Base-by-base conservation (phyloP, 2,329 filamentous ascomycete genomes). In the Fusarium piperis region DNA sequence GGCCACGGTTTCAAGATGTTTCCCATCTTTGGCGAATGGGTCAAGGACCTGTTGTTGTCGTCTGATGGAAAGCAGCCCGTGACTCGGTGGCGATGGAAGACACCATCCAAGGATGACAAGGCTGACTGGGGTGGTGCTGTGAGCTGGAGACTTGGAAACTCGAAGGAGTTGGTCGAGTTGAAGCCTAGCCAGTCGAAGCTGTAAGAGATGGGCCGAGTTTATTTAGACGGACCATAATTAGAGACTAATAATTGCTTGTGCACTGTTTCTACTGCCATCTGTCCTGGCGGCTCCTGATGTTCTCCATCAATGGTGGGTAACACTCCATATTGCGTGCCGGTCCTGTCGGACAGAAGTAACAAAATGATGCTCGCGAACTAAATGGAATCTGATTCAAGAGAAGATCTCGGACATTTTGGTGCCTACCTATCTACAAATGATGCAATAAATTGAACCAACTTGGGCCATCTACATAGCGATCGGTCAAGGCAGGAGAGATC, bases 1-100 rank as follows among this genome's bases (percentile, higher is more conserved):
- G 89, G 88, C 0, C 89, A 91, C 73, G 87, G 85, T 0, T 91
- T 90, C 77, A 91, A 91, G 78, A 88, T 91, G 85, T 85, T 91
- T 53, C 89, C 88, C 0, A 84, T 89, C 26, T 80, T 89, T n/a
- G 88, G 89, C 0, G 76, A 79, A n/a, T 90, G 86, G 83, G 84
- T 89, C 2, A 81, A 78, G 46, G 80, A 84, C 12, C 71, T 90
- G 6, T 57, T 90, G 0, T 80, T 82, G 23, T 78, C 82, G 2
- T 79, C 81, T 0, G 74, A 65, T 1, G 63, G 78, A 7, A 60
- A 72, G 39, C 88, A 90, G 76, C 76, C 76, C 1, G 77, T 84
- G 18, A 58, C 76, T 3, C 78, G 86, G 28, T 90, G 88, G 88
- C 76, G 82, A 18, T 90, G 87, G 88, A 88, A 87, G 78, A 74